Conservation (phyloP, 805 yeast species). For the Ogataea pilisensis region DNA sequence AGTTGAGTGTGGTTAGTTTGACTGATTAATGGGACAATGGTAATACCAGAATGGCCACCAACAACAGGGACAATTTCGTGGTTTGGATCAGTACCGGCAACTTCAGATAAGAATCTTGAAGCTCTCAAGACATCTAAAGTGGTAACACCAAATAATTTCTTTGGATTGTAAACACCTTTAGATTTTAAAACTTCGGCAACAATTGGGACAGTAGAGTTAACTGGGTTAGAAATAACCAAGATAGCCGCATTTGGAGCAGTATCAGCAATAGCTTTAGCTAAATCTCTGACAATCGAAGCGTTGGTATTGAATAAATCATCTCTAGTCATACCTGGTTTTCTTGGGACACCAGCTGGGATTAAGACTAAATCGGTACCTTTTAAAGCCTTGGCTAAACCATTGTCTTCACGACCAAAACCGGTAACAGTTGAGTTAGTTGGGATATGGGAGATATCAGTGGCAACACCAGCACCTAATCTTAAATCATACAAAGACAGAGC, state of each 20-base stretch:
- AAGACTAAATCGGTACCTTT: constrained; percentile 79
- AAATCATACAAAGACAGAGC: constrained; percentile 84
- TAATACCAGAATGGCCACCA: constrained; percentile 97
- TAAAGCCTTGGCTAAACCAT: constrained; percentile 65
- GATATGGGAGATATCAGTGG: constrained; percentile 91
- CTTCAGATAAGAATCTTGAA: constrained; percentile 71
- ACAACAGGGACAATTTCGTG: constrained; percentile 80
- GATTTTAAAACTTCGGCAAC: constrained; percentile 88
- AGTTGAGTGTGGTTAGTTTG: constrained; percentile 69
- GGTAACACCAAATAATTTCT: constrained; percentile 93
- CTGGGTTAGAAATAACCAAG: constrained; percentile 87
- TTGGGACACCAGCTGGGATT: constrained; percentile 97
- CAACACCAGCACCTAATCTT: constrained; percentile 93
- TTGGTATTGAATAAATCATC: constrained; percentile 95
- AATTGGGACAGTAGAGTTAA: constrained; percentile 95
- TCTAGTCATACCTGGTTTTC: constrained; percentile 99
- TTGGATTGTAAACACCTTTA: constrained; percentile 85
- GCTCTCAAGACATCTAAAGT: constrained; percentile 90
- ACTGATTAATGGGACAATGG: constrained; percentile 90
- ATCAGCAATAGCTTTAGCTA: constrained; percentile 82
- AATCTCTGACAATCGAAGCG: constrained; percentile 90
- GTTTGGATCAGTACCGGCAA: constrained; percentile 69
- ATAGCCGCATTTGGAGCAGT: constrained; percentile 80
- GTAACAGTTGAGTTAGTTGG: constrained; percentile 87
- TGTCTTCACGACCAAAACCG: constrained; percentile 83